Evolutionary conservation across 2,329 filamentous ascomycete genomes (phyloP).

Genomic region (Hansfordia pulvinata): DNA sequence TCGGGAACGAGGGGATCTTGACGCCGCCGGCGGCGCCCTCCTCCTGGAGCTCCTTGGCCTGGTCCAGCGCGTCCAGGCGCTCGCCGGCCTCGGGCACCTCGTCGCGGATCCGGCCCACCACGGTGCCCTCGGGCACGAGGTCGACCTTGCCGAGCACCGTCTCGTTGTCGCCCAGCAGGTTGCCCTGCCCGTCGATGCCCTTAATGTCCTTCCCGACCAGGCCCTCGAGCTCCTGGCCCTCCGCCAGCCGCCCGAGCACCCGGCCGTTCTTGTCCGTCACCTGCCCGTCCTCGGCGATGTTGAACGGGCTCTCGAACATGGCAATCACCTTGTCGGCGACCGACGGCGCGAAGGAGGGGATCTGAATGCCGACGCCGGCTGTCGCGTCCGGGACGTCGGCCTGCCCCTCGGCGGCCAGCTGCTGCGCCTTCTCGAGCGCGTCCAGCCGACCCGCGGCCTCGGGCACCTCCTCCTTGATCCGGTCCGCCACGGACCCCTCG

Average conservation of each 20-base stretch:
- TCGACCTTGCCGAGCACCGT: constrained; percentile 50
- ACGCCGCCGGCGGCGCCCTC: constrained; percentile 5
- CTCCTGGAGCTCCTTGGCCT: constrained; percentile 2
- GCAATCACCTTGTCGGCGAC: constrained; percentile 17
- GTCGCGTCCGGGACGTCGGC: constrained; percentile 3
- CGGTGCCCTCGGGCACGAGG: constrained; percentile 27
- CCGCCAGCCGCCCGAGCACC: constrained; percentile 15
- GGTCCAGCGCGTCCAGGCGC: constrained; percentile 15
- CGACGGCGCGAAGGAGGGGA: constrained; percentile 16
- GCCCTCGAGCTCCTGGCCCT: constrained; percentile 14
- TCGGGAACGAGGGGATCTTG: constrained; percentile 16
- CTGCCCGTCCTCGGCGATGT: constrained; percentile 30
- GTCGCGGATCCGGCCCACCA: constrained; percentile 19
- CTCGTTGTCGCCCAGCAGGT: constrained; percentile 51
- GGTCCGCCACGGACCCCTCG: constrained; percentile 21
- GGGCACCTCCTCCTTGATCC: constrained; percentile 14
- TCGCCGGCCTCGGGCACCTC: constrained; percentile 16
- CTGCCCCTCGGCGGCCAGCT: constrained; percentile 10
- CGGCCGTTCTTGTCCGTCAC: constrained; percentile 32
- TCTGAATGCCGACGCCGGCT: constrained; percentile 8
- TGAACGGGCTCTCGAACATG: constrained; percentile 21
- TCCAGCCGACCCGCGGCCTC: constrained; percentile 12
- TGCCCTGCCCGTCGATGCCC: constrained; percentile 52
- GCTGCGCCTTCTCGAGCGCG: constrained; percentile 6
- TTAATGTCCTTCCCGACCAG: constrained; percentile 47